Evolutionary conservation across 768 basidiomycete species (phyloP).

Genomic region (Auricularia heimuer): DNA sequence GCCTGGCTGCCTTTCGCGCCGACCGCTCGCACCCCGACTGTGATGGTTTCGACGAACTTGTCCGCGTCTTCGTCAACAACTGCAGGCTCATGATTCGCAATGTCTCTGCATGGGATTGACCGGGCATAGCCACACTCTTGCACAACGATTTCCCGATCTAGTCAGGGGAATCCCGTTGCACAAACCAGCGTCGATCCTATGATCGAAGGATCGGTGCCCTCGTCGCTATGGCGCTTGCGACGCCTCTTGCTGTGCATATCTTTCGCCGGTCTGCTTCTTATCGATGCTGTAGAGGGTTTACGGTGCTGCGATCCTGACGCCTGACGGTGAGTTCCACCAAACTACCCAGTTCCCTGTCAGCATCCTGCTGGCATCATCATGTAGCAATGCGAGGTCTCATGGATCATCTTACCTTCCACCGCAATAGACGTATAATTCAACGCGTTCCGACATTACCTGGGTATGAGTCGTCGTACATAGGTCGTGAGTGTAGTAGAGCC

Average conservation of each 20-base stretch:
- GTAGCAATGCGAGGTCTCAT: background rate
- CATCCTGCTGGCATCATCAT: background rate
- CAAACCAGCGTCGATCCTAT: background rate
- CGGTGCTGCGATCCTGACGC: too few relatives aligned
- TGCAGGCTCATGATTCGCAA: constrained; percentile 83
- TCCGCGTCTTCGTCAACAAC: constrained; percentile 89
- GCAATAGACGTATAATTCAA: background rate
- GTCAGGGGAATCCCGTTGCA: too few relatives aligned
- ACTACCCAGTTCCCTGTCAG: too few relatives aligned
- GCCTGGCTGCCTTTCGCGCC: constrained; percentile 58
- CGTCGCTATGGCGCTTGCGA: too few relatives aligned
- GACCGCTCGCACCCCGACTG: constrained; percentile 32
- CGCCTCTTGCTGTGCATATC: too few relatives aligned
- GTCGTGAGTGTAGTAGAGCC: background rate
- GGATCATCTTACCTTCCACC: background rate
- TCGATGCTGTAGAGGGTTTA: too few relatives aligned
- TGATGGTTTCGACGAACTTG: constrained; percentile 78
- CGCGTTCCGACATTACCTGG: background rate
- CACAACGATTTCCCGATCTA: background rate
- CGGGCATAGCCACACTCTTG: background rate
- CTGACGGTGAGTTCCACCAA: too few relatives aligned
- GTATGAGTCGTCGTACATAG: background rate
- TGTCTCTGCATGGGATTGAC: constrained; percentile 13
- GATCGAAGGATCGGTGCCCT: background rate
- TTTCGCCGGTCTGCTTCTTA: too few relatives aligned